phyloP scores from a whole-genome alignment of 2,329 filamentous ascomycete genomes.

The Venturia effusa region DNA sequence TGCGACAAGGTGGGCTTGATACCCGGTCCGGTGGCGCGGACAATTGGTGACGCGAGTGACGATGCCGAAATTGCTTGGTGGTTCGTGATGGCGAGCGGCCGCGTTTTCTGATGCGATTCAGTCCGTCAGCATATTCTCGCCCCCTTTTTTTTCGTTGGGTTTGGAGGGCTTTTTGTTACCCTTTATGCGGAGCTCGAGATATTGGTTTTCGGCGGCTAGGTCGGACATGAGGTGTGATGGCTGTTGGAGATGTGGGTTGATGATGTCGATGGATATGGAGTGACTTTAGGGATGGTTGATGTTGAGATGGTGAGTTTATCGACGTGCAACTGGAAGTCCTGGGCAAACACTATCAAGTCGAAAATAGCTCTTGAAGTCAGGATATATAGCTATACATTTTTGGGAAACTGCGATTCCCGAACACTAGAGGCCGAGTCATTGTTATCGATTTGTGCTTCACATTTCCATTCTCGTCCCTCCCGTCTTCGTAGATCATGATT shows the following conservation, averaged over 20 bases:
- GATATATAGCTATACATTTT: not conserved
- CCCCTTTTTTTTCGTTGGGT: not conserved
- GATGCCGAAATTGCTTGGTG: not conserved
- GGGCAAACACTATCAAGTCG: not conserved
- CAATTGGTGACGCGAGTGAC: not conserved
- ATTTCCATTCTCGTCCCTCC: not conserved
- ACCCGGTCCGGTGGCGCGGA: not conserved
- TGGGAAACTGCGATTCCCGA: not conserved
- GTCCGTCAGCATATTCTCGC: not conserved
- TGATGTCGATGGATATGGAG: not conserved
- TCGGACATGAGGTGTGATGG: not conserved
- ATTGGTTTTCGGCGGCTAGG: not conserved
- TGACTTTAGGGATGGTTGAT: not conserved
- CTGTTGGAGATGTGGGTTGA: not conserved
- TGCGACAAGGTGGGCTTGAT: not conserved
- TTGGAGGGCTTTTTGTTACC: not conserved
- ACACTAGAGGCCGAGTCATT: not conserved
- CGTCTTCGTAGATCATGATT: not conserved
- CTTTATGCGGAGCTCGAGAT: not conserved
- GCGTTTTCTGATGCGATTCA: not conserved
- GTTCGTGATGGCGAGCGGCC: not conserved
- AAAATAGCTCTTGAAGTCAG: not conserved
- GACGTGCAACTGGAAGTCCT: not conserved
- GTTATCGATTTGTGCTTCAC: not conserved
- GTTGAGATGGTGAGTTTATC: not conserved